Conservation (phyloP, 306 rosid species). For the Comarum palustre region DNA sequence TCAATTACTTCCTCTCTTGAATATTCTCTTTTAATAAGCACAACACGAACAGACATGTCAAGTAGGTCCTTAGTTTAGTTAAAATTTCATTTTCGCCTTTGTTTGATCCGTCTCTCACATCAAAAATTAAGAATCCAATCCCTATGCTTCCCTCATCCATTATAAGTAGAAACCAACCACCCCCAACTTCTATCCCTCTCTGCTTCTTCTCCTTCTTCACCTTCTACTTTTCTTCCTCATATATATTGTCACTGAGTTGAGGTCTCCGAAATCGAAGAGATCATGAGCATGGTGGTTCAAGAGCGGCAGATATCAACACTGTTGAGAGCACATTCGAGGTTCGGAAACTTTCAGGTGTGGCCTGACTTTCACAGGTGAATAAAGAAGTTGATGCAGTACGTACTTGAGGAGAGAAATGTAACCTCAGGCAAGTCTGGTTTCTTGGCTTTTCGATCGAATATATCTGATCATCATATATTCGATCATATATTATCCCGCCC, state of each 20-base stretch:
- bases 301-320: constrained; percentile 21
- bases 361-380: constrained; percentile 23
- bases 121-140: constrained; percentile 6
- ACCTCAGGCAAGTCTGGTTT: constrained; percentile 95
- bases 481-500: too few relatives aligned
- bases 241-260: not conserved
- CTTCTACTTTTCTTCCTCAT: not conserved
- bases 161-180: constrained; percentile 34
- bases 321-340: constrained; percentile 10
- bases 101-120: constrained; percentile 30
- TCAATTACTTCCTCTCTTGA: not conserved
- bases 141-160: not conserved
- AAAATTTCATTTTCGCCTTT: constrained; percentile 12
- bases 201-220: not conserved
- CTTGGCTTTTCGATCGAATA: constrained; percentile 58
- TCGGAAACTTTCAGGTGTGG: constrained; percentile 43
- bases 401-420: constrained; percentile 32
- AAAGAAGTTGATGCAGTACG: constrained; percentile 17
- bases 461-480: not conserved
- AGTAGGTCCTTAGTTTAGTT: constrained; percentile 22
- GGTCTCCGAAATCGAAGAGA: not conserved
- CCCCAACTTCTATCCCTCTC: constrained; percentile 17
- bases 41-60: constrained; percentile 1
- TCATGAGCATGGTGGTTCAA: constrained; percentile 18
- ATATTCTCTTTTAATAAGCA: constrained; percentile 10